Evolutionary conservation across 2,329 filamentous ascomycete species (phyloP).

Genomic region (Hirsutella minnesotensis): DNA sequence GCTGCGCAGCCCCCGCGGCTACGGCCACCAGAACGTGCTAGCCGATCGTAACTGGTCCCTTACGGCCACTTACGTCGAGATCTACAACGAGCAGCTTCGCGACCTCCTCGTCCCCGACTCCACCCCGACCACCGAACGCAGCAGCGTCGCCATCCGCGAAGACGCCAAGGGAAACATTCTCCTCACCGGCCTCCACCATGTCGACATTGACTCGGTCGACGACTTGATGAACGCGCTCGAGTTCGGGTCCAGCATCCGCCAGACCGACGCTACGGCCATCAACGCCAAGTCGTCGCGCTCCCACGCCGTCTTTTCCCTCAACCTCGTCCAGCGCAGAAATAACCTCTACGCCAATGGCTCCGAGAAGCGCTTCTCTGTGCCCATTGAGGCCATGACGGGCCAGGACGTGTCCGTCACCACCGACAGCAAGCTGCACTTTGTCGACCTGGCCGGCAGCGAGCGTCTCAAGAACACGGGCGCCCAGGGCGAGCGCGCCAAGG

Average conservation of each 20-base stretch:
- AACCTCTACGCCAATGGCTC: constrained; percentile 40
- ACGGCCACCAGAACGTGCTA: constrained; percentile 35
- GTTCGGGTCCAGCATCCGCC: constrained; percentile 85
- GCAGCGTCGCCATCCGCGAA: constrained; percentile 80
- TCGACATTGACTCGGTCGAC: constrained; percentile 82
- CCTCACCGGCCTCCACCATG: constrained; percentile 76
- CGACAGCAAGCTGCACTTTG: constrained; percentile 97
- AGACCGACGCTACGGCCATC: constrained; percentile 93
- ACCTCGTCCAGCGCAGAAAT: constrained; percentile 74
- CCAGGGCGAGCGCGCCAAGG: constrained; percentile 84
- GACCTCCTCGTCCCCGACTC: constrained; percentile 77
- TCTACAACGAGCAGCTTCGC: constrained; percentile 93
- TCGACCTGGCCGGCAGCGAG: constrained; percentile 94
- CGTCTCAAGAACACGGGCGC: constrained; percentile 94
- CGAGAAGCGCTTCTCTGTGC: constrained; percentile 82
- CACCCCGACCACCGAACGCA: constrained; percentile 56
- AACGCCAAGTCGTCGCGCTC: constrained; percentile 97
- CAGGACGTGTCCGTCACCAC: constrained; percentile 62
- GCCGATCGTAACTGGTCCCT: constrained; percentile 76
- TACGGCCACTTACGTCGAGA: constrained; percentile 90
- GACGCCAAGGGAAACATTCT: constrained; percentile 91
- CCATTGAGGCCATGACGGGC: constrained; percentile 65
- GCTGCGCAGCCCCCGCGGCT: constrained; percentile 67
- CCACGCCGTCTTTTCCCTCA: constrained; percentile 92
- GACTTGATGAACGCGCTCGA: constrained; percentile 83